Evolutionary conservation across 805 yeast species (phyloP).

Genomic region (Metschnikowia proteae): DNA sequence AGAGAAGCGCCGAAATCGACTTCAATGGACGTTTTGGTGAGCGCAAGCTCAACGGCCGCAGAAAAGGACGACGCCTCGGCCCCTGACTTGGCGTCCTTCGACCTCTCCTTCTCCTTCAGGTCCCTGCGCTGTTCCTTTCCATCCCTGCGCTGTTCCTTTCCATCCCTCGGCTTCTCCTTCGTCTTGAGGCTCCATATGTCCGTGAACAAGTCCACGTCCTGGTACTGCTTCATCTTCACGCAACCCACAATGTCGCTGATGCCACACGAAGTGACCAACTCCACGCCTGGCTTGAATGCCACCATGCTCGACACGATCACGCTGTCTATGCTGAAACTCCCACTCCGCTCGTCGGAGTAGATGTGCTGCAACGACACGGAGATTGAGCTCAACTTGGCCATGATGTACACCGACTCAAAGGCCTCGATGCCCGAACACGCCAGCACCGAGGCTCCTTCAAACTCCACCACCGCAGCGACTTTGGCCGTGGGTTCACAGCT

Average conservation of each 20-base stretch:
- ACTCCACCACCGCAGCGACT: constrained; percentile 79
- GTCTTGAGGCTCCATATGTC: constrained; percentile 71
- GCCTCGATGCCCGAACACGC: constrained; percentile 42
- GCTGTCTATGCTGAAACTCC: constrained; percentile 50
- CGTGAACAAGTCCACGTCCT: constrained; percentile 75
- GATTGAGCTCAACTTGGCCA: constrained; percentile 48
- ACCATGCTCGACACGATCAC: constrained; percentile 48
- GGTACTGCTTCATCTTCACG: constrained; percentile 78
- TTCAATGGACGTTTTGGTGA: constrained; percentile 49
- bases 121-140: neutral
- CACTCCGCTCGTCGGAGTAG: constrained; percentile 86
- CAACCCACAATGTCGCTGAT: constrained; percentile 56
- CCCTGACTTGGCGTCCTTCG: neutral
- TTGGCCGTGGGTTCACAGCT: constrained; percentile 95
- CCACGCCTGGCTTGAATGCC: constrained; percentile 38
- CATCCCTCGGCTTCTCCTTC: neutral
- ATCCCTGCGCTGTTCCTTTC: neutral
- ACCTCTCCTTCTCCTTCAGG: neutral
- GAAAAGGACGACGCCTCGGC: constrained; percentile 46
- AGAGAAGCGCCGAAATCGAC: constrained; percentile 83
- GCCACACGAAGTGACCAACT: constrained; percentile 47
- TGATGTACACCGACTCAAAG: constrained; percentile 8
- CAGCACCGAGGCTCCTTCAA: constrained; percentile 61
- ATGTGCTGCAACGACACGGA: constrained; percentile 80
- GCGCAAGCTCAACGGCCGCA: constrained; percentile 60